Evolutionary conservation across 305 asterid genomes (phyloP).

Genomic region (Fraxinus platypoda): DNA sequence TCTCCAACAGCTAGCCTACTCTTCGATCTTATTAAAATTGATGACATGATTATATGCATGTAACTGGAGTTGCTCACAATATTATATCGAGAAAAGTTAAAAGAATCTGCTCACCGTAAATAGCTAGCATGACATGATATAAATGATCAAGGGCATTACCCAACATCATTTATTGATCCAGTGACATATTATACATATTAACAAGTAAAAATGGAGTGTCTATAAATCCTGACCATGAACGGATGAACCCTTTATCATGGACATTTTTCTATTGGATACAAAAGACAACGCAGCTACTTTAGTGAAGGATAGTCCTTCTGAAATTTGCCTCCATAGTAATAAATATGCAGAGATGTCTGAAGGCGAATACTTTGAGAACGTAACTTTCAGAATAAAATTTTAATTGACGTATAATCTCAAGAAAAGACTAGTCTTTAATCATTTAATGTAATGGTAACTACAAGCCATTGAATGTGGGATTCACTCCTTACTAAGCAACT

Average conservation of each 20-base stretch:
- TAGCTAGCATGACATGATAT: background rate
- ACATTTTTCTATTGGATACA: background rate
- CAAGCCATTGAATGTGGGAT: background rate
- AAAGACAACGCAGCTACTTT: background rate
- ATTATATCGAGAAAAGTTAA: background rate
- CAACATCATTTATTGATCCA: background rate
- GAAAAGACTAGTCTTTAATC: background rate
- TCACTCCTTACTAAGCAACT: background rate
- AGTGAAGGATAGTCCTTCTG: background rate
- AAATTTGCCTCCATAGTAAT: background rate
- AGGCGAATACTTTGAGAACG: background rate
- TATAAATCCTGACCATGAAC: background rate
- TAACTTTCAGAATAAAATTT: background rate
- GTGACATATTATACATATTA: background rate
- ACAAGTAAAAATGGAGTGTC: background rate
- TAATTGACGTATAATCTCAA: background rate
- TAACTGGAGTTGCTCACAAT: background rate
- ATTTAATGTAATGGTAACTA: background rate
- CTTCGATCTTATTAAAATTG: background rate
- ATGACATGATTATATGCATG: background rate
- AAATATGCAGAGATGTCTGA: background rate
- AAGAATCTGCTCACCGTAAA: background rate
- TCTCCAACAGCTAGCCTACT: background rate
- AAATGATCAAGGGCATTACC: background rate
- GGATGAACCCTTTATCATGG: background rate